Percentiles rank a stretch among this genome's conserved stretches.
These are phyloP conservation scores for Uronychia binucleata DNA, from an alignment of 73 alveolate genomes.

Conservation along the genomic window DNA sequence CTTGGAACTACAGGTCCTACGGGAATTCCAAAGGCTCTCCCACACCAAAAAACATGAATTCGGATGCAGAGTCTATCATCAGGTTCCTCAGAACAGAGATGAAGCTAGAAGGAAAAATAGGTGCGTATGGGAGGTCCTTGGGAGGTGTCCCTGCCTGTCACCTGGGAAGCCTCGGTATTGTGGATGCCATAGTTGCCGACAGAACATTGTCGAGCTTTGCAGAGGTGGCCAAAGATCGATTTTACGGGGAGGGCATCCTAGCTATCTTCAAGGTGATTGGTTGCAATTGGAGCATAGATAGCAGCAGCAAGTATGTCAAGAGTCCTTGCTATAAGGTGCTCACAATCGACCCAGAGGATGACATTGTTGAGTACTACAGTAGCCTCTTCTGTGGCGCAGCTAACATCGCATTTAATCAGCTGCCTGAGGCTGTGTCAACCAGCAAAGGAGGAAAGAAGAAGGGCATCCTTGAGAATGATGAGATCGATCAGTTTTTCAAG, in stretches of 20 bases:
- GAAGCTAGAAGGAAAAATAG: slow-evolving; percentile 63
- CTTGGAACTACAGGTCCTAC: slow-evolving; percentile 88
- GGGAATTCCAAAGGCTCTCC: slow-evolving; percentile 75
- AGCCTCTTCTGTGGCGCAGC: slow-evolving; percentile 15
- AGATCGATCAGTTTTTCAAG: not conserved
- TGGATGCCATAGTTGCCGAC: slow-evolving; percentile 77
- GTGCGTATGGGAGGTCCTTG: slow-evolving; percentile 79
- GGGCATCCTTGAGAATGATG: not conserved
- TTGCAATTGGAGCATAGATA: slow-evolving; percentile 44
- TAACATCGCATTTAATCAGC: not conserved
- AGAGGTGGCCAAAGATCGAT: slow-evolving; percentile 37
- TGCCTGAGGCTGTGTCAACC: not conserved
- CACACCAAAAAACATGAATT: slow-evolving; percentile 72
- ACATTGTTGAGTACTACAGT: slow-evolving; percentile 10
- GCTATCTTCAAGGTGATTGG: slow-evolving; percentile 29
- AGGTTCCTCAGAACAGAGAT: slow-evolving; percentile 15
- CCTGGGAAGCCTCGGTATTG: slow-evolving; percentile 41
- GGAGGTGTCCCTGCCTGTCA: slow-evolving; percentile 89
- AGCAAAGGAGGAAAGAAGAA: not conserved
- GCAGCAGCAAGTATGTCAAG: not conserved
- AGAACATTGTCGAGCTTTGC: slow-evolving; percentile 65
- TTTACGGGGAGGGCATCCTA: slow-evolving; percentile 31
- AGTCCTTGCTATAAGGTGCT: not conserved
- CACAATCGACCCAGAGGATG: slow-evolving; percentile 30
- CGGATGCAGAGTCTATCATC: slow-evolving; percentile 65